A percentile compares a stretch with the other conserved stretches of the same genome.
Evolutionary conservation across 441 rosid genomes (phyloP).

Genomic region (Gossypium schwendimanii): DNA sequence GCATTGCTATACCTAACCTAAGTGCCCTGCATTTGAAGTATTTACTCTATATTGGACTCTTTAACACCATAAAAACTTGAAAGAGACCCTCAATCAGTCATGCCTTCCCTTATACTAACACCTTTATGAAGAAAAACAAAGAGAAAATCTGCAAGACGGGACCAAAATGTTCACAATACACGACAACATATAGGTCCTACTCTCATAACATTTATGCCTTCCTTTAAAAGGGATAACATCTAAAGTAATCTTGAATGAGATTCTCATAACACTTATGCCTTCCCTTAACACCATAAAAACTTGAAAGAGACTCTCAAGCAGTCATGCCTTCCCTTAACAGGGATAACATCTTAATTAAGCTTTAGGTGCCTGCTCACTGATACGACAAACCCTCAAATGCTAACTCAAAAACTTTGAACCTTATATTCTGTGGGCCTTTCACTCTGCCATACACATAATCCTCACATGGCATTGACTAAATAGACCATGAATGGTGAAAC

Average conservation of each 20-base stretch:
- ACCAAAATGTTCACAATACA: not conserved
- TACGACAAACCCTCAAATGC: not conserved
- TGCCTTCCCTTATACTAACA: not conserved
- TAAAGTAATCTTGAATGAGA: too few species aligned
- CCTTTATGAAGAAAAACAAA: not conserved
- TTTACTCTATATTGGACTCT: not conserved
- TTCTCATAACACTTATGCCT: too few species aligned
- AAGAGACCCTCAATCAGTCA: not conserved
- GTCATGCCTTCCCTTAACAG: not conserved
- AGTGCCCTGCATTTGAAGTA: not conserved
- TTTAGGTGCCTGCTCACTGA: not conserved
- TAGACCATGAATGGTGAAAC: not conserved
- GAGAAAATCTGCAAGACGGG: not conserved
- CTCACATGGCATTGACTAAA: not conserved
- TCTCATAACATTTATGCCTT: not conserved
- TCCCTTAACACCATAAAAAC: not conserved
- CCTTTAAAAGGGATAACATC: not conserved
- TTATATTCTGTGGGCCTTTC: not conserved
- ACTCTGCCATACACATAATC: not conserved
- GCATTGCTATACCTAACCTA: not conserved
- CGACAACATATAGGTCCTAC: not conserved
- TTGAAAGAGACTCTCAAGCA: slow-evolving; percentile 1
- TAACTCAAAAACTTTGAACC: not conserved
- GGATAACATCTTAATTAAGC: too few species aligned
- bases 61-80: not conserved